Conservation (phyloP, 495 filamentous ascomycete species). For the Aspergillus conjunctus region DNA sequence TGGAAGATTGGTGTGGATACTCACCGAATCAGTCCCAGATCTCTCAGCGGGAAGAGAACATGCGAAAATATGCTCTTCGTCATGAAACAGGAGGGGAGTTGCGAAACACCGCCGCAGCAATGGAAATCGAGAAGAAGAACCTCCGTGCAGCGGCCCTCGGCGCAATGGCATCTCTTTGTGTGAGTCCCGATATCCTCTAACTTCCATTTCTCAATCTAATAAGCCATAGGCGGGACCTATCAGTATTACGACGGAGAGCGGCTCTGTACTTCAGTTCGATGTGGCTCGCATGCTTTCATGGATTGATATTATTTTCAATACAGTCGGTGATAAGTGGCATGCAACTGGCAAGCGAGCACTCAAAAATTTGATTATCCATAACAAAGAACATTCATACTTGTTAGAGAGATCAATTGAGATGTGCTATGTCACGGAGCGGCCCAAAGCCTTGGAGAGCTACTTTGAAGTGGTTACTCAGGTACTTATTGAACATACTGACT, state of each 20-base stretch:
- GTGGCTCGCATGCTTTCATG: constrained; percentile 88
- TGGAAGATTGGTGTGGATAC: constrained; percentile 99
- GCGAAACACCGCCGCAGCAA: constrained; percentile 76
- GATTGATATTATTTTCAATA: constrained; percentile 93
- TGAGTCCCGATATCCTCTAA: constrained; percentile 37
- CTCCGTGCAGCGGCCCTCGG: constrained; percentile 87
- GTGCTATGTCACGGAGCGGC: constrained; percentile 70
- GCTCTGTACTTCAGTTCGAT: constrained; percentile 83
- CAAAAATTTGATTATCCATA: constrained; percentile 88
- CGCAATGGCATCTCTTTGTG: constrained; percentile 93
- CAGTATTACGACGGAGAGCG: constrained; percentile 81
- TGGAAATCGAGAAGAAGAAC: constrained; percentile 95
- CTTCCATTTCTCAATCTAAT: constrained; percentile 7
- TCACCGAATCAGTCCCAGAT: constrained; percentile 88
- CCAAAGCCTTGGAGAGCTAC: constrained; percentile 90
- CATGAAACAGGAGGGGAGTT: constrained; percentile 64
- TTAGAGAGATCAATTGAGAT: constrained; percentile 83
- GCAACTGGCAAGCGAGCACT: constrained; percentile 88
- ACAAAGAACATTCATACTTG: constrained; percentile 79
- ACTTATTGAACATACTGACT: constrained; percentile 75
- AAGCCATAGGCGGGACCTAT: constrained; percentile 73
- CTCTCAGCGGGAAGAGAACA: constrained; percentile 78
- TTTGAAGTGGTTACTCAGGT: constrained; percentile 91
- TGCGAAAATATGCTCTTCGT: constrained; percentile 77
- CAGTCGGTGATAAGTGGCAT: constrained; percentile 84